Conservation (phyloP, 352 stramenopile genomes). For the Phytophthora colocasiae region DNA sequence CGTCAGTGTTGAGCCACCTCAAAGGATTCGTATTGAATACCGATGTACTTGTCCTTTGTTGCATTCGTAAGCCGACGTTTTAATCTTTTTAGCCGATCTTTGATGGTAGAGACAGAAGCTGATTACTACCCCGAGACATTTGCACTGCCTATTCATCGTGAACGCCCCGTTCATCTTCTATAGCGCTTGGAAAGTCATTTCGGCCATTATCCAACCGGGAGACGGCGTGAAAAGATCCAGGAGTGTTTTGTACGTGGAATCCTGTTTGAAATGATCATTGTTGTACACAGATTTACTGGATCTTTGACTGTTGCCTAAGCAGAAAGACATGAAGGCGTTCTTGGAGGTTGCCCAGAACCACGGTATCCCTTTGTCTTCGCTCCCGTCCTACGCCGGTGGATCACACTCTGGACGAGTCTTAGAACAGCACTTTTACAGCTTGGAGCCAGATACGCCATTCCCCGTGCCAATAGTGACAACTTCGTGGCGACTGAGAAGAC, state of each 20-base stretch:
- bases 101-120: too few species aligned
- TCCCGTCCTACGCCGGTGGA: slow-evolving; percentile 69
- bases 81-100: slow-evolving; percentile 68
- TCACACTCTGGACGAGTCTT: slow-evolving; percentile 59
- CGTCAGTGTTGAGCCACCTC: slow-evolving; percentile 62
- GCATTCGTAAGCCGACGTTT: neutral
- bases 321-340: slow-evolving; percentile 71
- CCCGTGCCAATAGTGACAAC: slow-evolving; percentile 34
- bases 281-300: too few species aligned
- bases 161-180: slow-evolving; percentile 88
- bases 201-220: slow-evolving; percentile 71
- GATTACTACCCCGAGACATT: slow-evolving; percentile 88
- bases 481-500: slow-evolving; percentile 10
- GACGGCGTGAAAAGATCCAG: slow-evolving; percentile 87
- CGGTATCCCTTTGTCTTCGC: slow-evolving; percentile 62
- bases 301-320: slow-evolving; percentile 3
- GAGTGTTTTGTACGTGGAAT: slow-evolving; percentile 66
- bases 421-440: slow-evolving; percentile 74
- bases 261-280: too few species aligned
- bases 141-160: slow-evolving; percentile 81
- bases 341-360: slow-evolving; percentile 63
- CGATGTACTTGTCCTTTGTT: neutral
- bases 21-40: slow-evolving; percentile 52
- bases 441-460: slow-evolving; percentile 60
- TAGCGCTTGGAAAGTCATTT: slow-evolving; percentile 84